Percentiles rank a stretch among this genome's conserved stretches.
Conservation (phyloP, 129 eudicot species). For the Oenanthe sinensis region DNA sequence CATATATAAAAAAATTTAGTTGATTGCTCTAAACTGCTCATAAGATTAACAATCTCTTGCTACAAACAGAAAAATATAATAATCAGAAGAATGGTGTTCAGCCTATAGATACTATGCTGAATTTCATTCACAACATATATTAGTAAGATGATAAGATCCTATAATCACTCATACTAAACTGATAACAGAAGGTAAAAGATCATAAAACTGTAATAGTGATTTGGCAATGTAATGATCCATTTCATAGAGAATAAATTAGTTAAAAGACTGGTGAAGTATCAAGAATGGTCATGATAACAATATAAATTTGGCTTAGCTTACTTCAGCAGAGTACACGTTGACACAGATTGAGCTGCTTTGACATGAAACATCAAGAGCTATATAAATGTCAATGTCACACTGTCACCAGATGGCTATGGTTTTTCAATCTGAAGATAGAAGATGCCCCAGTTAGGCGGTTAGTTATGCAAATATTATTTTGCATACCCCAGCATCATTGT, state of each 20-base stretch:
- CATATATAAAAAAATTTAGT: not conserved
- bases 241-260: not conserved
- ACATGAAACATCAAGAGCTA: conserved; percentile 1
- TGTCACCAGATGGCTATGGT: not conserved
- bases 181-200: not conserved
- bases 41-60: not conserved
- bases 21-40: not conserved
- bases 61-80: not conserved
- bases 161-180: not conserved
- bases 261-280: not conserved
- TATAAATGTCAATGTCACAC: not conserved
- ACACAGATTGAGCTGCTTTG: conserved; percentile 3
- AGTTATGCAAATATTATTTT: conserved; percentile 28
- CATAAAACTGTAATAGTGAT: not conserved
- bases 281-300: not conserved
- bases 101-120: not conserved
- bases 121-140: not conserved
- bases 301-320: not conserved
- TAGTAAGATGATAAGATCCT: not conserved
- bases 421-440: not conserved
- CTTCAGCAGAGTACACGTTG: conserved; percentile 1
- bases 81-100: not conserved
- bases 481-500: conserved; percentile 35
- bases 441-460: conserved; percentile 10
- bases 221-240: not conserved